Conservation (phyloP, 73 alveolate species). For the Effrenium voratum region DNA sequence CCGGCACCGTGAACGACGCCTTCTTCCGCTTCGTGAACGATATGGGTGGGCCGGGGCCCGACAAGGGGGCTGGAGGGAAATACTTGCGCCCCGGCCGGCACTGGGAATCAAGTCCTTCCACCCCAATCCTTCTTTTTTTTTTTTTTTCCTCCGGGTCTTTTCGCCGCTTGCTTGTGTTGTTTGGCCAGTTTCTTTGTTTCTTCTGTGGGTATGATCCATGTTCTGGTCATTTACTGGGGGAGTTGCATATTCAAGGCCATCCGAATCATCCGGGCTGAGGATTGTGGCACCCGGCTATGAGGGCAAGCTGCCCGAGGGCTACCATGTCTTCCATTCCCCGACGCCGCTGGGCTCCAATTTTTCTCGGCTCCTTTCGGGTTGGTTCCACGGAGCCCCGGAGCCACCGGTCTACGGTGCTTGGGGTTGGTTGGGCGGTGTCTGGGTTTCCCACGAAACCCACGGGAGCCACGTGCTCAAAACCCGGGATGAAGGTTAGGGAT, state of each 20-base stretch:
- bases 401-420: too few relatives aligned
- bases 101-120: background rate
- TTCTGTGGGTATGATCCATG: background rate
- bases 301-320: conserved; percentile 66
- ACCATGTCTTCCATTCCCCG: conserved; percentile 50
- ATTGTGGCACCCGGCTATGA: conserved; percentile 73
- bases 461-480: too few relatives aligned
- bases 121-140: background rate
- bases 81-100: background rate
- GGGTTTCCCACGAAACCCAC: too few relatives aligned
- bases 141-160: background rate
- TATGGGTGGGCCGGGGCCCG: conserved; percentile 81
- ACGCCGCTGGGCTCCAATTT: too few relatives aligned
- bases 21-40: conserved; percentile 82
- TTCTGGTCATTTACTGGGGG: too few relatives aligned
- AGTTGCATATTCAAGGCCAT: background rate
- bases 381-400: too few relatives aligned
- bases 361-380: too few relatives aligned
- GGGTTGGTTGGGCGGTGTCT: too few relatives aligned
- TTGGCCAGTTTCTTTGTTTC: background rate
- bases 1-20: conserved; percentile 75
- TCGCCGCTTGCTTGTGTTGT: background rate
- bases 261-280: background rate
- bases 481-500: too few relatives aligned
- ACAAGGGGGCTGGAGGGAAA: conserved; percentile 20